phyloP scores from a whole-genome alignment of 768 basidiomycete genomes.

The Phaffia australis region DNA sequence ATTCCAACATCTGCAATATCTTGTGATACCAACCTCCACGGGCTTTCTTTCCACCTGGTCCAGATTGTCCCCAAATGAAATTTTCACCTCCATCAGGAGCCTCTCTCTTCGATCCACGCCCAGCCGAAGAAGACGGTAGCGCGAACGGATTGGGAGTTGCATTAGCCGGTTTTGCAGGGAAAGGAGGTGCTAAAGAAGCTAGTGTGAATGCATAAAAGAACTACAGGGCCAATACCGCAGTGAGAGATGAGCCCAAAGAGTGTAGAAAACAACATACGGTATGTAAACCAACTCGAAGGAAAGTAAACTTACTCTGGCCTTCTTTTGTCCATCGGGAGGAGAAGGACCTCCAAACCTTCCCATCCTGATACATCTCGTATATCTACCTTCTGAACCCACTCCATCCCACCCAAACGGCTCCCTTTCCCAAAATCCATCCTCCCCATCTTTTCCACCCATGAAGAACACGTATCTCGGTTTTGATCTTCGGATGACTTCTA shows the following conservation, averaged over 20 bases:
- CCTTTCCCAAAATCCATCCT: constrained; percentile 79
- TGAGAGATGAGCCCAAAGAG: constrained; percentile 9
- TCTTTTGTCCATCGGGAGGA: constrained; percentile 50
- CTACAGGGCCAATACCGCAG: constrained; percentile 40
- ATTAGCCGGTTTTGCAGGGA: constrained; percentile 48
- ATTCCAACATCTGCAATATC: constrained; percentile 45
- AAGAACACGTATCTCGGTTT: constrained; percentile 85
- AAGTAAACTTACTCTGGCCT: constrained; percentile 58
- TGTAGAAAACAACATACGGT: not conserved
- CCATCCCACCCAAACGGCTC: constrained; percentile 81
- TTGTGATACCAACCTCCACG: constrained; percentile 56
- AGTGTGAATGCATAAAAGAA: constrained; percentile 98
- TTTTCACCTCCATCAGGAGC: constrained; percentile 30
- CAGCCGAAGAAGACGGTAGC: constrained; percentile 21
- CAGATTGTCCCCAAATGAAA: constrained; percentile 44
- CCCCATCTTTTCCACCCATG: constrained; percentile 44
- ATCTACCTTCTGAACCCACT: constrained; percentile 44
- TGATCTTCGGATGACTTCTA: constrained; percentile 38
- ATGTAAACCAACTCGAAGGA: not conserved
- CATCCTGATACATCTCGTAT: constrained; percentile 68
- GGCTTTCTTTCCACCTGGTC: constrained; percentile 64
- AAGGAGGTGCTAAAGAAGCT: constrained; percentile 44
- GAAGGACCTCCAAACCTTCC: constrained; percentile 66
- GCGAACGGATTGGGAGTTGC: constrained; percentile 40
- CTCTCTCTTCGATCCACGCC: constrained; percentile 36